phyloP scores from a whole-genome alignment of 2,329 filamentous ascomycete species.

The Botrytis fragariae region DNA sequence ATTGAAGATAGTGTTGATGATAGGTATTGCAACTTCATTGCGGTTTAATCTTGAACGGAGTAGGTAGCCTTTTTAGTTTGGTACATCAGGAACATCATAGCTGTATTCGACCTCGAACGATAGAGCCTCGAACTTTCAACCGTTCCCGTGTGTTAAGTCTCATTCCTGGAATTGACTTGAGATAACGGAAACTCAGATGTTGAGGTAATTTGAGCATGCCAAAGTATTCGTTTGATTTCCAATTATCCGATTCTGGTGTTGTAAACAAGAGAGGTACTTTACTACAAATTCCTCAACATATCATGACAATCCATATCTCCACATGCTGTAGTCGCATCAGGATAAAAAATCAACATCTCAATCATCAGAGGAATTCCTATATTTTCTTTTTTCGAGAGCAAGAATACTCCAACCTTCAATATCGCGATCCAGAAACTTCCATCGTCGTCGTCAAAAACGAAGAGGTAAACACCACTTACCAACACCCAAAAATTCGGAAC shows the following conservation, averaged over 20 bases:
- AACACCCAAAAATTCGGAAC: not conserved
- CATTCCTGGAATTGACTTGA: not conserved
- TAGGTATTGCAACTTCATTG: not conserved
- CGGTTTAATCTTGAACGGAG: no score
- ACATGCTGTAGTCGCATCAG: not conserved
- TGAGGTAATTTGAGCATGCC: not conserved
- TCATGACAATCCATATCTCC: not conserved
- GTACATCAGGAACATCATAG: not conserved
- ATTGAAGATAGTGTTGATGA: not conserved
- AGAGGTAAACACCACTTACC: not conserved
- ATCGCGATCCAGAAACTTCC: not conserved
- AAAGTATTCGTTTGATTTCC: not conserved
- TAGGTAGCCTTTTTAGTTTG: not conserved
- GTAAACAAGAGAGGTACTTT: not conserved
- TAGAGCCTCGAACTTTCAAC: not conserved
- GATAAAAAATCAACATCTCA: not conserved
- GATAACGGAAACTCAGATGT: not conserved
- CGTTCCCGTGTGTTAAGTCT: not conserved
- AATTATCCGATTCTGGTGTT: not conserved
- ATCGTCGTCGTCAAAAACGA: not conserved
- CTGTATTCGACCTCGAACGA: not conserved
- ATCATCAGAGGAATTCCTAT: no score
- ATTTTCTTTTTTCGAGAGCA: no score
- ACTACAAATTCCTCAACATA: not conserved
- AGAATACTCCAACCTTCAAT: not conserved